phyloP scores from a whole-genome alignment of 2,329 filamentous ascomycete species.

The Gyromitra esculenta region DNA sequence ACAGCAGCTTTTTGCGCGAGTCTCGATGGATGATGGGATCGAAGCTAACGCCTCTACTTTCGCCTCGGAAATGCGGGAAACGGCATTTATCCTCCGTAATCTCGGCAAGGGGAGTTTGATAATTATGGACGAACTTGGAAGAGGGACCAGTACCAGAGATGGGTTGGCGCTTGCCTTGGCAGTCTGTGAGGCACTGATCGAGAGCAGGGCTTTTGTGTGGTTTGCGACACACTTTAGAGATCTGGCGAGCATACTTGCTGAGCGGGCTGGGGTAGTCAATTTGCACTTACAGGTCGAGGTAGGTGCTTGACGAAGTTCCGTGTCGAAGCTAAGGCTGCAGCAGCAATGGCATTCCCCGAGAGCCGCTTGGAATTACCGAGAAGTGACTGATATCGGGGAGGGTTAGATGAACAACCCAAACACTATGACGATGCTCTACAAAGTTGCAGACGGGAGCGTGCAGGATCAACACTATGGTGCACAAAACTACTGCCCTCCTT shows the following conservation, averaged over 20 bases:
- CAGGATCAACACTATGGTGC: slow-evolving; percentile 82
- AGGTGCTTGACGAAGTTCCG: slow-evolving; percentile 60
- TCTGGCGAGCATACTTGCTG: slow-evolving; percentile 77
- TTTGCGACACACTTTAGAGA: slow-evolving; percentile 95
- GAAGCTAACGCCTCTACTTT: slow-evolving; percentile 94
- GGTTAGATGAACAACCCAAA: slow-evolving; percentile 62
- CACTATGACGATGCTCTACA: slow-evolving; percentile 88
- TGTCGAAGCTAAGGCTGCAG: slow-evolving; percentile 1
- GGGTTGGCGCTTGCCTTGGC: slow-evolving; percentile 89
- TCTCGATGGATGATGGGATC: slow-evolving; percentile 86
- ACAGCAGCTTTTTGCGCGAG: slow-evolving; percentile 83
- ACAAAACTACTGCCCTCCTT: slow-evolving; percentile 8
- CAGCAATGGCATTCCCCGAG: not conserved
- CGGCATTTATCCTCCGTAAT: slow-evolving; percentile 89
- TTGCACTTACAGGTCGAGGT: slow-evolving; percentile 81
- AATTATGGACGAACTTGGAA: slow-evolving; percentile 90
- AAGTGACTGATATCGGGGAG: slow-evolving; percentile 9
- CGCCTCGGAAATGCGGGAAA: slow-evolving; percentile 93
- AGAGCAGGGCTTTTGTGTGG: slow-evolving; percentile 80
- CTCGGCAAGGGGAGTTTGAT: slow-evolving; percentile 79
- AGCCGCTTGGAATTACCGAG: not conserved
- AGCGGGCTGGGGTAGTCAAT: slow-evolving; percentile 81
- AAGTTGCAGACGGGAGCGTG: slow-evolving; percentile 76
- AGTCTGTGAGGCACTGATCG: slow-evolving; percentile 85
- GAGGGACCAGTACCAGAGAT: slow-evolving; percentile 88